Evolutionary conservation across 805 yeast species (phyloP).

Genomic region (Candida stauntonica): DNA sequence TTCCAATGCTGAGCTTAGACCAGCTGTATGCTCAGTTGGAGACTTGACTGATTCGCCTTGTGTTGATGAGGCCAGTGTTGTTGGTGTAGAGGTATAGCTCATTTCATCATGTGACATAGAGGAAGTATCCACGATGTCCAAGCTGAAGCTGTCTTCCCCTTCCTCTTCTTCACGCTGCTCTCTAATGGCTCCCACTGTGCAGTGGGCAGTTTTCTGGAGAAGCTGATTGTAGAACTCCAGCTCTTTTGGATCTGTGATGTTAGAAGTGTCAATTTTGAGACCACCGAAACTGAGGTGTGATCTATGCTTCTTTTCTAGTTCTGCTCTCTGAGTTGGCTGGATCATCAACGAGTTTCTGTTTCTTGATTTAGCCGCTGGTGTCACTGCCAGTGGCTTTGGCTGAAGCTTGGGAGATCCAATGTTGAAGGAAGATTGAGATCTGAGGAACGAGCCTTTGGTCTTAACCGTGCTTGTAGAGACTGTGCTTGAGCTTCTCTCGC

Average conservation of each 20-base stretch:
- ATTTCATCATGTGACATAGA: neutral
- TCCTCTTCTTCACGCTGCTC: constrained; percentile 9
- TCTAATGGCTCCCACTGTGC: too few relatives aligned
- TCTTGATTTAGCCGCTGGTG: too few relatives aligned
- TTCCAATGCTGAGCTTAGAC: constrained; percentile 17
- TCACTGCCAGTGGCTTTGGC: too few relatives aligned
- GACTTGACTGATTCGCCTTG: neutral
- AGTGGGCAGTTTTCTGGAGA: neutral
- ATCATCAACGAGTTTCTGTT: constrained; percentile 9
- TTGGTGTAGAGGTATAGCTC: neutral
- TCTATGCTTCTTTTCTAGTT: constrained; percentile 6
- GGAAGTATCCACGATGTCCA: neutral
- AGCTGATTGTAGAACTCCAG: constrained; percentile 20
- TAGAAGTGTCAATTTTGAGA: constrained; percentile 6
- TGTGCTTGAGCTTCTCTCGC: neutral
- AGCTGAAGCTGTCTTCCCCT: constrained; percentile 1
- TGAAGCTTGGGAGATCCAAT: neutral
- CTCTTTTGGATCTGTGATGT: constrained; percentile 21
- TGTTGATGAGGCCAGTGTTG: neutral
- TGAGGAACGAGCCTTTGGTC: neutral
- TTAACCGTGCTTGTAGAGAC: neutral
- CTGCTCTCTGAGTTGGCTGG: neutral
- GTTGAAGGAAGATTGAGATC: constrained; percentile 4
- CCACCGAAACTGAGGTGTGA: constrained; percentile 15
- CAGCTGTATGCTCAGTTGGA: neutral